Evolutionary conservation across 2,329 filamentous ascomycete species (phyloP), one percentile per base, ranked within the genome.

Genomic region (Clarireedia monteithiana): DNA sequence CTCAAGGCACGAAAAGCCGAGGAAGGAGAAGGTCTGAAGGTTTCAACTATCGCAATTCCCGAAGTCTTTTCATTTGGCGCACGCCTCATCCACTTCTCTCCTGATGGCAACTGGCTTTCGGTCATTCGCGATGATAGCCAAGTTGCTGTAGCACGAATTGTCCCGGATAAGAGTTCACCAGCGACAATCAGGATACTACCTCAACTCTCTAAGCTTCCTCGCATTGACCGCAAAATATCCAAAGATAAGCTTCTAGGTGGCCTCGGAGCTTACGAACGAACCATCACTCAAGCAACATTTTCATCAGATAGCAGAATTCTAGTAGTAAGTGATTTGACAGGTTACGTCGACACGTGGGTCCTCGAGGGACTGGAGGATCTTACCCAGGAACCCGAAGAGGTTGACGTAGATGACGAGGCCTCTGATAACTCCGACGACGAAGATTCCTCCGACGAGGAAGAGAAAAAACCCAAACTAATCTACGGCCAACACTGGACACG

Each of bases 321-420:
- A 48, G 91, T 87, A 7, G 82, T 85, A 30, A 85, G 86, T 48
- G 92, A 96, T 69, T 72, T 96, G 52, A 85, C 87, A 45, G 94
- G 94, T 45, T 90, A 85, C 70, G 77, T 97, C 34, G 91, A 97
- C 67, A 90, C 86, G 17, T 99, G 91, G 88, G 74, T 90, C 1
- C 72, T 95, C 54, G 78, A 82, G 66, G 79, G 79, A 39, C 70
- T 79, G 58, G 75, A 80, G 63, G 78, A 82, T 61, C 60, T 67
- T 2, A 73, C 71, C 14, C 72, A 75, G 23, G 68, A 72, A 39
- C 67, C 53, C 45, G 60, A 61, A 17, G 65, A 70, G 30, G 67
- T 61, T 68, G 15, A 34, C n/a, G 52, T 30, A 39, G 69, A 73
- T 59, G 64, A 72, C 67, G 69, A 72, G 60, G 61, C 67, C 42